Conservation (phyloP, 495 filamentous ascomycete genomes). For the Aspergillus homomorphus region DNA sequence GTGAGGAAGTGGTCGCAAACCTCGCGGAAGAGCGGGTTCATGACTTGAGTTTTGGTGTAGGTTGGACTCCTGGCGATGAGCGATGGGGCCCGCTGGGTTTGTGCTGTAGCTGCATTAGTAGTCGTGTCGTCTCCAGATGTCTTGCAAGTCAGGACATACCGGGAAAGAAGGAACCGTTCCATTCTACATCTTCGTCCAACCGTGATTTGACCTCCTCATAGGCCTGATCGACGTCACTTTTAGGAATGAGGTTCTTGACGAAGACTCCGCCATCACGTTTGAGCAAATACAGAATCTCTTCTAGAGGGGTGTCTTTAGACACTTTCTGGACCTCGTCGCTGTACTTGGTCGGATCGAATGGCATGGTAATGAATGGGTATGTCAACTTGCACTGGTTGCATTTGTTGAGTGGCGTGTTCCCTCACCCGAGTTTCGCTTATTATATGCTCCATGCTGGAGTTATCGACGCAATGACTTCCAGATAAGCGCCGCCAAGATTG, state of each 20-base stretch:
- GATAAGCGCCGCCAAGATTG: not conserved
- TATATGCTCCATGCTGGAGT: no score
- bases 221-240: conserved; percentile 9
- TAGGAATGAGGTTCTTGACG: conserved; percentile 8
- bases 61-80: conserved; percentile 25
- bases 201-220: conserved; percentile 9
- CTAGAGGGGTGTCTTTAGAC: conserved; percentile 7
- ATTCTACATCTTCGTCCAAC: conserved; percentile 13
- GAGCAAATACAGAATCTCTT: conserved; percentile 12
- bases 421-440: no score
- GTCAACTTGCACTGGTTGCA: no score
- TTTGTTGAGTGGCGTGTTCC: no score
- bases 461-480: no score
- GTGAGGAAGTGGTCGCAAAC: conserved; percentile 28
- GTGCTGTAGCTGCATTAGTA: conserved; percentile 7
- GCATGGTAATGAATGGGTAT: conserved; percentile 39
- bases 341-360: conserved; percentile 65
- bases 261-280: conserved; percentile 17
- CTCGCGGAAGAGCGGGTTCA: conserved; percentile 24
- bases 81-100: conserved; percentile 24
- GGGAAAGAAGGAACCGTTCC: conserved; percentile 17
- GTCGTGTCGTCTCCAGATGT: not conserved
- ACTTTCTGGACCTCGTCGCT: conserved; percentile 52
- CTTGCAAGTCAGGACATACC: no score
- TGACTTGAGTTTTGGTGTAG: conserved; percentile 23